phyloP scores from a whole-genome alignment of 306 rosid species.

The Casuarina glauca region DNA sequence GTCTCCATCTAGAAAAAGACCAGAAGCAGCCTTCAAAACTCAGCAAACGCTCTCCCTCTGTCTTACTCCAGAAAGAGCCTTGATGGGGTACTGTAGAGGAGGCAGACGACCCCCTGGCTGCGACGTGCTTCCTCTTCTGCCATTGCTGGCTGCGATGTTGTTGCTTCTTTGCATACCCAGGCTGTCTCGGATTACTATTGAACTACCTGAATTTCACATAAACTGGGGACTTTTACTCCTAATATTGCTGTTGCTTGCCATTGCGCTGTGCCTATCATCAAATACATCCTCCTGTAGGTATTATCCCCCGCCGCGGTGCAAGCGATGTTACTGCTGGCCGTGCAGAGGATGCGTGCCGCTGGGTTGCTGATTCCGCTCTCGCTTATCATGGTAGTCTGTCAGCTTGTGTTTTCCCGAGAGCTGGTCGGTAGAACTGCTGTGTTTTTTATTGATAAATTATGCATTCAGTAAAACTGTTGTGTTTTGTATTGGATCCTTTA shows the following conservation, averaged over 20 bases:
- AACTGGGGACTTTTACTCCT: constrained; percentile 40
- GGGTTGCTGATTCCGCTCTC: neutral
- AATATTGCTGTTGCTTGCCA: constrained; percentile 42
- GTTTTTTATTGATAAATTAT: neutral
- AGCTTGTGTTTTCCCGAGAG: neutral
- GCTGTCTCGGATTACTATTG: constrained; percentile 29
- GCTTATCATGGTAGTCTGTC: neutral
- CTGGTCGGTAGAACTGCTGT: neutral
- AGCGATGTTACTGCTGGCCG: constrained; percentile 30
- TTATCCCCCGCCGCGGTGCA: constrained; percentile 31
- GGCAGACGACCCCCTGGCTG: constrained; percentile 31
- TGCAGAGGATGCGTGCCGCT: constrained; percentile 15
- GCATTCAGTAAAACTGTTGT: neutral
- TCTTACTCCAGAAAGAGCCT: constrained; percentile 14
- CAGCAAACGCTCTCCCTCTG: neutral
- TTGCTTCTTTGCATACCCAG: constrained; percentile 45
- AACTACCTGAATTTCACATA: constrained; percentile 16
- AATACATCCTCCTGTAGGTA: constrained; percentile 23
- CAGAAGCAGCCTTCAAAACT: neutral
- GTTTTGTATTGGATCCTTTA: neutral
- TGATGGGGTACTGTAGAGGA: constrained; percentile 50
- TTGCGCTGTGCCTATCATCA: constrained; percentile 50
- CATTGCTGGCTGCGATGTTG: constrained; percentile 51
- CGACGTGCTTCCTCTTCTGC: constrained; percentile 39
- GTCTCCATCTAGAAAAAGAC: neutral